Base-by-base conservation (phyloP, 176 grass and related monocot species). In the Carex littledalei region DNA sequence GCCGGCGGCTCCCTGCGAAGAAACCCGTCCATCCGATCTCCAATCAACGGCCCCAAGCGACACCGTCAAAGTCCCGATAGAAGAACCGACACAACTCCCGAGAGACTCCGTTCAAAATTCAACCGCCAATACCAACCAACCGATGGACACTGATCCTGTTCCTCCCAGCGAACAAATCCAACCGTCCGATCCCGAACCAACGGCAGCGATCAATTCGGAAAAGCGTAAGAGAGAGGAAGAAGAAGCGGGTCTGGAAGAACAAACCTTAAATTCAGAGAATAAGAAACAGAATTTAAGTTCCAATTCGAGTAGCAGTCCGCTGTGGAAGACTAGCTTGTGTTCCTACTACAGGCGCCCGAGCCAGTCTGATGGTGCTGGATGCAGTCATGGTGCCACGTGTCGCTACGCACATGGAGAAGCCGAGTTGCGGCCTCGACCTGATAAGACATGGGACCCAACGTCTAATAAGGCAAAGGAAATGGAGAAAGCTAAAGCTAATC, bases 301-400 rank as follows among this genome's bases (percentile, higher is more conserved):
- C 52, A 15, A 52, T 81, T 26, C 7, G 21, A 13, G 22, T 62
- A 49, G 22, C 32, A 87, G 91, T 35, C 85, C 80, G 31, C 89
- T 90, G 68, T 95, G 93, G 88, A 99, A 94, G 90, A 99, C 96
- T 76, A 99, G 91, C 83, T 85, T 95, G 39, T 99, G 96, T 84
- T 99, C 96, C 62, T 99, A 54, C 85, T 99, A 87, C 80, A 85
- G 91, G 18, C 83, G 85, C 12, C 84, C 86, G 15, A n/a, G n/a
- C n/a, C n/a, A n/a, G n/a, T 76, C 67, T 37, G 88, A 79, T 56
- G 43, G 68, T 11, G 87, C 79, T 8, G 81, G 81, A 5, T 99
- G 96, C 86, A 99, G 87, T 87, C 96, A 99, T 64, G 93, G 96
- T 9, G 90, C 87, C 3, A 74, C 85, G 39, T 99, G 96, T 85